Evolutionary conservation across 345 rosid genomes (phyloP).

Genomic region (Tarenaya hassleriana): DNA sequence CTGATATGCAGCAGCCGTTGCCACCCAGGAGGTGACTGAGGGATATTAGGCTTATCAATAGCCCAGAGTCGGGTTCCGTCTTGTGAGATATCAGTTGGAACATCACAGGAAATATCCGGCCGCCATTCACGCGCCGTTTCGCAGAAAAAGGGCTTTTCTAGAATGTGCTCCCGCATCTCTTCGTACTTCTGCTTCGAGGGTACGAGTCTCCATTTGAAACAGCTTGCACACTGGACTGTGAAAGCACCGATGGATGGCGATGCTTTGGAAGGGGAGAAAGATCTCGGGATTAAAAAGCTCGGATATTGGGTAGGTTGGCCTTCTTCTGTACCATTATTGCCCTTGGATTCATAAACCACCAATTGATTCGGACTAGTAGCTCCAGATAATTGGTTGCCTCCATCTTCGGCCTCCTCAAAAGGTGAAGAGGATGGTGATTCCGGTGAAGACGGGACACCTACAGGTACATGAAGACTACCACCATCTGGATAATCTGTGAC

Average conservation of each 20-base stretch:
- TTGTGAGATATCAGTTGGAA: conserved; percentile 77
- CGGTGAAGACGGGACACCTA: conserved; percentile 30
- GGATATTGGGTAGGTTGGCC: conserved; percentile 25
- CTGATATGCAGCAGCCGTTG: conserved; percentile 69
- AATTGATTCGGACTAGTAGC: conserved; percentile 46
- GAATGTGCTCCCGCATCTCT: conserved; percentile 79
- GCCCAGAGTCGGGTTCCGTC: conserved; percentile 94
- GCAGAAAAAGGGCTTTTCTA: conserved; percentile 69
- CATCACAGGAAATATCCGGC: conserved; percentile 67
- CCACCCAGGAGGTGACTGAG: conserved; percentile 91
- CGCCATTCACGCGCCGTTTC: conserved; percentile 70
- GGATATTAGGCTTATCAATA: conserved; percentile 83
- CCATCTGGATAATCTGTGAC: conserved; percentile 24
- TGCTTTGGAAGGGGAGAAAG: conserved; percentile 30
- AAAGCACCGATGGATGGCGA: conserved; percentile 80
- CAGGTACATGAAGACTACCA: conserved; percentile 20
- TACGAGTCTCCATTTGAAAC: conserved; percentile 91
- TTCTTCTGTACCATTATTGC: no score
- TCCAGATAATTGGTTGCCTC: no score
- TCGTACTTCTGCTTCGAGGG: conserved; percentile 85
- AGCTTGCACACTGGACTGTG: conserved; percentile 78
- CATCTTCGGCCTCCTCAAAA: no score
- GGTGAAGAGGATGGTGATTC: conserved; percentile 38
- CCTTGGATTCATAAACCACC: conserved; percentile 63
- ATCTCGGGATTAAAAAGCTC: conserved; percentile 21